These are phyloP conservation scores for Penicillium psychrosexuale DNA, from an alignment of 2,329 filamentous ascomycete species.

Conservation along the genomic window DNA sequence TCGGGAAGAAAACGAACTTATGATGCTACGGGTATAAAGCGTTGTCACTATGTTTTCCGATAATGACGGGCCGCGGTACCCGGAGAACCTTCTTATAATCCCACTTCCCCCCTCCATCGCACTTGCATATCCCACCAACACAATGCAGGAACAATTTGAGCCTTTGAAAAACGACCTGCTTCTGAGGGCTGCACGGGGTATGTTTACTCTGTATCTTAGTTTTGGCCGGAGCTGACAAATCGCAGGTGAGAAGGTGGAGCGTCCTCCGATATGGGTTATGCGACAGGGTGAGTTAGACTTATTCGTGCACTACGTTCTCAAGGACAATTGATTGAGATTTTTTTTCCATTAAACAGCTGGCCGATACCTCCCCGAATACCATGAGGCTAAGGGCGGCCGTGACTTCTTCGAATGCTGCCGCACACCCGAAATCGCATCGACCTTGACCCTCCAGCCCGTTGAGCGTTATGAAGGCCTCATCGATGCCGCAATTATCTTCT, in stretches of 20 bases:
- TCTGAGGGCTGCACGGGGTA: constrained; percentile 84
- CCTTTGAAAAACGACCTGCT: constrained; percentile 91
- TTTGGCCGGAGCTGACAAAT: constrained; percentile 20
- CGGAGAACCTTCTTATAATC: constrained; percentile 16
- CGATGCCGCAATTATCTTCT: constrained; percentile 98
- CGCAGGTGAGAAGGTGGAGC: constrained; percentile 81
- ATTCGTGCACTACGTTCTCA: not conserved
- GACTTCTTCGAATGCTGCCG: constrained; percentile 99
- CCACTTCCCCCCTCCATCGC: constrained; percentile 24
- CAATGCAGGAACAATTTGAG: constrained; percentile 69
- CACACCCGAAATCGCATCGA: constrained; percentile 85
- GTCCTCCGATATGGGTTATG: constrained; percentile 98
- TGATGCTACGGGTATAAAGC: not conserved
- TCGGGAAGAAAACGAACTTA: not conserved
- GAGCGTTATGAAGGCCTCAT: constrained; percentile 87
- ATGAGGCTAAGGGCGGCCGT: constrained; percentile 81
- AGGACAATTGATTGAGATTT: constrained; percentile 4
- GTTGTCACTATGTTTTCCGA: constrained; percentile 2
- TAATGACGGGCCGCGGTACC: constrained; percentile 14
- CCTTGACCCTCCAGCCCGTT: constrained; percentile 88
- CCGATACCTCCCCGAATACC: constrained; percentile 95
- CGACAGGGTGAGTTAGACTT: constrained; percentile 69
- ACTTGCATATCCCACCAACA: constrained; percentile 27
- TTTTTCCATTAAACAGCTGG: constrained; percentile 60
- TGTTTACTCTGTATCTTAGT: not conserved